Evolutionary conservation across 768 basidiomycete genomes (phyloP).

Genomic region (Leccinum fibrillosum): DNA sequence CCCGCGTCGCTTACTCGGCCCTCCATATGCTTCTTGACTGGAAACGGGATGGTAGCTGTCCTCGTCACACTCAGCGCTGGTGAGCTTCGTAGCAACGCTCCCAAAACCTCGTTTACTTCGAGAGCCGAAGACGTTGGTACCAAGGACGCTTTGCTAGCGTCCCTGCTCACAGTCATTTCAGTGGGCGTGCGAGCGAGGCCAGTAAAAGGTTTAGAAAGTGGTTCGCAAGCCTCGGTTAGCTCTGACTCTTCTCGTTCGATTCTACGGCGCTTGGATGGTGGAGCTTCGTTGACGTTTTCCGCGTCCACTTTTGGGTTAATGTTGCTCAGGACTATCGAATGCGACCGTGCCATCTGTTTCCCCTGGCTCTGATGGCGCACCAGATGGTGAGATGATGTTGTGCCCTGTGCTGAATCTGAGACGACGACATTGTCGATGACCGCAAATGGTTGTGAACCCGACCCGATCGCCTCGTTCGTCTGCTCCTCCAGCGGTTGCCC

Average conservation of each 20-base stretch:
- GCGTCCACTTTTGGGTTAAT: neutral
- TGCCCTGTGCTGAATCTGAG: neutral
- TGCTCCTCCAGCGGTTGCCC: neutral
- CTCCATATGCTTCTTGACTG: slow-evolving; percentile 15
- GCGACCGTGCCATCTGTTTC: neutral
- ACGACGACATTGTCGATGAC: slow-evolving; percentile 15
- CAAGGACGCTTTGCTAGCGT: neutral
- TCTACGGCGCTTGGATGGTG: slow-evolving; percentile 14
- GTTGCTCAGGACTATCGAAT: neutral
- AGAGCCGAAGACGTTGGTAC: neutral
- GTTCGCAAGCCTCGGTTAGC: neutral
- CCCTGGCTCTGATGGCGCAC: neutral
- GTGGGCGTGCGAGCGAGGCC: neutral
- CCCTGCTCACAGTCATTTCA: neutral
- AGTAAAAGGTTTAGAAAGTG: neutral
- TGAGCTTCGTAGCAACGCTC: neutral
- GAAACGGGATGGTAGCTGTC: slow-evolving; percentile 19
- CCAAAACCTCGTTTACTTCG: neutral
- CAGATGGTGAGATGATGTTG: neutral
- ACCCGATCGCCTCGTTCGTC: neutral
- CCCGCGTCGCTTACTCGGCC: neutral
- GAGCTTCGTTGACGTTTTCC: slow-evolving; percentile 4
- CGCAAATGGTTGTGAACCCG: slow-evolving; percentile 12
- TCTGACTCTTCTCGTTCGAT: slow-evolving; percentile 6
- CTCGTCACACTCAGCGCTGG: neutral